These are phyloP conservation scores for Ustilago sp. DNA, from an alignment of 1,284 basidiomycete species.

Conservation along the genomic window DNA sequence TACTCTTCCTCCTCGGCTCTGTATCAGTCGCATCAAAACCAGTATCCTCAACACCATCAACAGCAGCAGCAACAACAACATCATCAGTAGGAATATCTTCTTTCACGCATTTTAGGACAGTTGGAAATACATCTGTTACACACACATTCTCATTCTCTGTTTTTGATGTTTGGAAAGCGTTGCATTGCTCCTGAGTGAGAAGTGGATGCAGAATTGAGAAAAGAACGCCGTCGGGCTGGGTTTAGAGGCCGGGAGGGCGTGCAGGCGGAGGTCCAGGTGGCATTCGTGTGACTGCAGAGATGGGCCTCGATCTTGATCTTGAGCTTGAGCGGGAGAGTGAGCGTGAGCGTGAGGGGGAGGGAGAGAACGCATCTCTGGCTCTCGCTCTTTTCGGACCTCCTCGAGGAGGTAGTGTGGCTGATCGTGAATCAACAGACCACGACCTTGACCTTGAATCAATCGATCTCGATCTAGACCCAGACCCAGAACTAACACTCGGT, in stretches of 20 bases:
- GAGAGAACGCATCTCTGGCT: constrained; percentile 19
- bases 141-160: no score
- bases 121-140: neutral
- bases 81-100: constrained; percentile 10
- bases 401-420: neutral
- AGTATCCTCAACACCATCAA: constrained; percentile 17
- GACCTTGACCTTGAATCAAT: no score
- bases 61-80: constrained; percentile 20
- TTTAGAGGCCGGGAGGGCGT: constrained; percentile 42
- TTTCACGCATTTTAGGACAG: neutral
- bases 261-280: constrained; percentile 42
- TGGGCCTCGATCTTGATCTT: constrained; percentile 15
- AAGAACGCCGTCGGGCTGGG: neutral
- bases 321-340: neutral
- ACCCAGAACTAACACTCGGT: constrained; percentile 12
- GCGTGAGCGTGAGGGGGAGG: constrained; percentile 17
- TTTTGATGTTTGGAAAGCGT: no score
- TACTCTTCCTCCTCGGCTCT: neutral
- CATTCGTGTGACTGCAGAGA: constrained; percentile 5
- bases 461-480: constrained; percentile 16
- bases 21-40: constrained; percentile 7
- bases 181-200: neutral
- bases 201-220: neutral
- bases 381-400: neutral
- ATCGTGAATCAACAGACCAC: no score